Conservation (phyloP, 306 rosid species). For the Fagus sylvatica region DNA sequence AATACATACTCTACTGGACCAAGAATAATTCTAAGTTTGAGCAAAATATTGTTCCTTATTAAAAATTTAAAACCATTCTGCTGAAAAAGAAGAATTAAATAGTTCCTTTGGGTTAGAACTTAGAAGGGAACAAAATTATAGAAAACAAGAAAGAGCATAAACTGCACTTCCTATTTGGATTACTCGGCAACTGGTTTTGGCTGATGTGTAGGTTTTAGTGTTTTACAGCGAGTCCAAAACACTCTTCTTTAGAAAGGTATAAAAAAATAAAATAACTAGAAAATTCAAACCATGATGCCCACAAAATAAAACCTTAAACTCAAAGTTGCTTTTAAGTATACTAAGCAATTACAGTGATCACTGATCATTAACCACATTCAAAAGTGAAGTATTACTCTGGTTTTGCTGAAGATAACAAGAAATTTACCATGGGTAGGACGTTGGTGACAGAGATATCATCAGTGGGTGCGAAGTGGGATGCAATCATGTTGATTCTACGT, state of each 20-base stretch:
- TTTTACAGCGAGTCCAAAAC: too few relatives aligned
- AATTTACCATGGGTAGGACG: slow-evolving; percentile 60
- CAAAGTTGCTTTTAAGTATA: not conserved
- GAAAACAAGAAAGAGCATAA: too few relatives aligned
- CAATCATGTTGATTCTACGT: slow-evolving; percentile 61
- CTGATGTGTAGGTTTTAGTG: too few relatives aligned
- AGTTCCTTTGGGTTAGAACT: not conserved
- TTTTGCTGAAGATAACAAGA: not conserved
- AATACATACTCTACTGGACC: not conserved
- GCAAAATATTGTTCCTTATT: not conserved
- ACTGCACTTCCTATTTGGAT: too few relatives aligned
- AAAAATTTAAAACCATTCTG: not conserved
- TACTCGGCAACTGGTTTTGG: too few relatives aligned
- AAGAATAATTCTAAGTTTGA: not conserved
- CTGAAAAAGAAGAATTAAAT: not conserved
- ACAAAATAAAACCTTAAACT: not conserved
- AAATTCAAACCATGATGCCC: not conserved
- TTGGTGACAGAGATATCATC: slow-evolving; percentile 57
- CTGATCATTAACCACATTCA: not conserved
- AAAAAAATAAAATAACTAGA: not conserved
- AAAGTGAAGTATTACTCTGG: not conserved
- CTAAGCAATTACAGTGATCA: not conserved
- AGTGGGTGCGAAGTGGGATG: slow-evolving; percentile 56
- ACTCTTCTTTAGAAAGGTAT: too few relatives aligned
- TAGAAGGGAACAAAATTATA: too few relatives aligned